These are phyloP conservation scores for Nyssa sinensis DNA, from an alignment of 148 eudicot species.

Conservation along the genomic window DNA sequence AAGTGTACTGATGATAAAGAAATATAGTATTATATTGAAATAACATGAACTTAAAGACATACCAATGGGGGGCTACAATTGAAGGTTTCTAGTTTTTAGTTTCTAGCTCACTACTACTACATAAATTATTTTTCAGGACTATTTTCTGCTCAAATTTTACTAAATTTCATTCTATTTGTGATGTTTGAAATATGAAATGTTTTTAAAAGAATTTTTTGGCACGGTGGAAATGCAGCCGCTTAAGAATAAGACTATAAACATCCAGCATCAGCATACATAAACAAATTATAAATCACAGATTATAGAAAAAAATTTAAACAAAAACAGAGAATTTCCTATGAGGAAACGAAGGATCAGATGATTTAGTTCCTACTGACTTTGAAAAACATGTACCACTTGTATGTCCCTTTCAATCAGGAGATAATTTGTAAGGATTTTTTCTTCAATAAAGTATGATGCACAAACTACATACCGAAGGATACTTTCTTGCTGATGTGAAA, in stretches of 20 bases:
- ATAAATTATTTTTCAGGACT: too few relatives aligned
- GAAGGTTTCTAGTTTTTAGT: too few relatives aligned
- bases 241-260: not conserved
- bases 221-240: not conserved
- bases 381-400: not conserved
- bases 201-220: conserved; percentile 1
- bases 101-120: too few relatives aligned
- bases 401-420: not conserved
- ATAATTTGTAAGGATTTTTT: not conserved
- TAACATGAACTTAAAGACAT: too few relatives aligned
- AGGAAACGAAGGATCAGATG: not conserved
- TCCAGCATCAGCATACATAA: too few relatives aligned
- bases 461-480: conserved; percentile 56
- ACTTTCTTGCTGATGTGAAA: conserved; percentile 49
- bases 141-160: too few relatives aligned
- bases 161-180: too few relatives aligned
- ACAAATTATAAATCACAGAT: too few relatives aligned
- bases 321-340: too few relatives aligned
- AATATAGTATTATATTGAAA: too few relatives aligned
- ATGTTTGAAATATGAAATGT: not conserved
- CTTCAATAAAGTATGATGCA: conserved; percentile 5
- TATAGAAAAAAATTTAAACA: too few relatives aligned
- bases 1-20: not conserved
- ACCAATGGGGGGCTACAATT: too few relatives aligned
- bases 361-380: not conserved